phyloP scores from a whole-genome alignment of 2,329 filamentous ascomycete species.

The Talaromyces sp. region DNA sequence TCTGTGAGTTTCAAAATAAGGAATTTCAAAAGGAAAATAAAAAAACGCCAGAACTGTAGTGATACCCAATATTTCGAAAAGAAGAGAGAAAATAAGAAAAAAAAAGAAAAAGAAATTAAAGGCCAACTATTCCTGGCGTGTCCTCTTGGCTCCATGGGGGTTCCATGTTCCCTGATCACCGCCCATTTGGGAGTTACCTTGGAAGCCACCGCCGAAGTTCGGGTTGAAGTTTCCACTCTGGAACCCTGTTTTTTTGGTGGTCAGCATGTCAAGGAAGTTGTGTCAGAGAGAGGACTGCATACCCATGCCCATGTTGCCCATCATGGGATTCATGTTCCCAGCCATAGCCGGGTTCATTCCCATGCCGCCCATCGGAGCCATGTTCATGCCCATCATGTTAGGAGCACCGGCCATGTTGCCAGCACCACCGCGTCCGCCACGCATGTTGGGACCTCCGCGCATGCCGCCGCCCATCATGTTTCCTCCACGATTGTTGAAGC shows the following conservation, averaged over 20 bases:
- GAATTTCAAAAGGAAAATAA: not conserved
- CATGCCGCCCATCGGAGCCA: slow-evolving; percentile 49
- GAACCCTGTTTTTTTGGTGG: slow-evolving; percentile 46
- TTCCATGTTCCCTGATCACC: slow-evolving; percentile 63
- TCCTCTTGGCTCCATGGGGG: slow-evolving; percentile 74
- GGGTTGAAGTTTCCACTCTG: slow-evolving; percentile 69
- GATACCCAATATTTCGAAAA: not conserved
- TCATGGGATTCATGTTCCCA: slow-evolving; percentile 56
- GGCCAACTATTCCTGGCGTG: slow-evolving; percentile 60
- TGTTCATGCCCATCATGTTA: slow-evolving; percentile 48
- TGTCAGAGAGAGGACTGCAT: slow-evolving; percentile 30
- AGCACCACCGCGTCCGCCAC: slow-evolving; percentile 56
- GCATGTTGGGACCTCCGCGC: slow-evolving; percentile 53
- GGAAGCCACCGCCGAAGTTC: slow-evolving; percentile 50
- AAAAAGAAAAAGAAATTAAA: not conserved
- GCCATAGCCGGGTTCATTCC: slow-evolving; percentile 48
- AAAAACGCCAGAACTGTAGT: not conserved
- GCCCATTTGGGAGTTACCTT: slow-evolving; percentile 44
- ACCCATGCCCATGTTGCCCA: slow-evolving; percentile 46
- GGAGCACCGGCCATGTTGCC: slow-evolving; percentile 31
- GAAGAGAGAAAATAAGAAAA: not conserved
- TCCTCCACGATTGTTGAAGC: slow-evolving; percentile 48
- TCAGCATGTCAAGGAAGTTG: slow-evolving; percentile 15
- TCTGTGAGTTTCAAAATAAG: not conserved
- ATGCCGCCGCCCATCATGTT: slow-evolving; percentile 49